A percentile compares a stretch with the other conserved stretches of the same genome.
phyloP scores from a whole-genome alignment of 148 eudicot species.

The Silene latifolia region DNA sequence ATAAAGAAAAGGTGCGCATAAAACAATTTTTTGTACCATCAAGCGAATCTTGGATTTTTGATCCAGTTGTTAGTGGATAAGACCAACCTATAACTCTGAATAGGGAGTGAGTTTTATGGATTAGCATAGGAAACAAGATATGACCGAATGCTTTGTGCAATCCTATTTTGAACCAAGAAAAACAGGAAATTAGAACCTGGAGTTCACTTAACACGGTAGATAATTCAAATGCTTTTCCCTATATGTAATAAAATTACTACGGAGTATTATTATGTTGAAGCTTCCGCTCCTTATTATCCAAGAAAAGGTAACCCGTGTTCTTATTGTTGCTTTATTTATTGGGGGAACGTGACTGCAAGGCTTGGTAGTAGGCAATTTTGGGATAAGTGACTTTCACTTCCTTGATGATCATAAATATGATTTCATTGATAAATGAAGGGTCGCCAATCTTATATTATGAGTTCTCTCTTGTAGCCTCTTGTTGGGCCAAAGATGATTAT shows the following conservation, averaged over 20 bases:
- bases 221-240: neutral
- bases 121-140: neutral
- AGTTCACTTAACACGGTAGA: neutral
- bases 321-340: neutral
- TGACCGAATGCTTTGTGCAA: neutral
- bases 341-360: neutral
- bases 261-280: neutral
- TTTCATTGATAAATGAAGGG: neutral
- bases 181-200: neutral
- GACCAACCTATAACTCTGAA: neutral
- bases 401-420: neutral
- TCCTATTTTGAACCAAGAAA: neutral
- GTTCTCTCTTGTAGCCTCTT: neutral
- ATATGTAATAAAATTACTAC: neutral
- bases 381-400: constrained; percentile 2
- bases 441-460: neutral
- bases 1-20: neutral
- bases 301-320: neutral
- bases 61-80: neutral
- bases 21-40: neutral
- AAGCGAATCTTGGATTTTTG: neutral
- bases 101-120: neutral
- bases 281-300: neutral
- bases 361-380: neutral
- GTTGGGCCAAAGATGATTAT: neutral